These are phyloP conservation scores for Plasmodium vivax DNA, from an alignment of 169 alveolate genomes.

Conservation along the genomic window DNA sequence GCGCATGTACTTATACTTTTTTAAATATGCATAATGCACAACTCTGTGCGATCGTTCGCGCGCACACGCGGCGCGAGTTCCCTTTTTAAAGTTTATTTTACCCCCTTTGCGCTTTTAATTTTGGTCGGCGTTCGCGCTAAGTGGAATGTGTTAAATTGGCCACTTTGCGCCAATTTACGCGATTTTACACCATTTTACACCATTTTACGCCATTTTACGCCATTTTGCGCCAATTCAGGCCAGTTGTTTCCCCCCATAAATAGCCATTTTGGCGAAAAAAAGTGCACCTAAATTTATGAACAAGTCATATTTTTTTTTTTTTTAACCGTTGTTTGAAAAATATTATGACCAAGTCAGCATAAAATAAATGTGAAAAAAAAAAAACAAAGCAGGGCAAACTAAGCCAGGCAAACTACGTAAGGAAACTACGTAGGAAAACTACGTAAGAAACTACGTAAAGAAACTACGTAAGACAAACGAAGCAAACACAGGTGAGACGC, in stretches of 20 bases:
- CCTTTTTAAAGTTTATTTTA: background rate
- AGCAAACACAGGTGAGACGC: background rate
- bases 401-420: background rate
- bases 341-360: constrained; percentile 5
- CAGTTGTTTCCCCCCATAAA: background rate
- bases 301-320: background rate
- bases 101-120: constrained; percentile 1
- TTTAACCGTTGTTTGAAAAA: constrained; percentile 2
- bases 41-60: background rate
- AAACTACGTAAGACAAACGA: background rate
- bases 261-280: background rate
- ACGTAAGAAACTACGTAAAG: background rate
- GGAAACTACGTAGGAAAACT: background rate
- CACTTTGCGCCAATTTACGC: background rate
- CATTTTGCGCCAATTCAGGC: background rate
- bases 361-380: background rate
- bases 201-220: background rate
- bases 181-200: background rate
- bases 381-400: background rate
- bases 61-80: background rate
- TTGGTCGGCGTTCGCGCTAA: background rate
- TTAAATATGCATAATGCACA: background rate
- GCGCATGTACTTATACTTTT: background rate
- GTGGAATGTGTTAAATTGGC: background rate
- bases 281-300: background rate